Evolutionary conservation across 371 early-diverging fungal genomes (phyloP), one percentile per base, ranked within the genome.

Genomic region (Cokeromyces recurvatus): DNA sequence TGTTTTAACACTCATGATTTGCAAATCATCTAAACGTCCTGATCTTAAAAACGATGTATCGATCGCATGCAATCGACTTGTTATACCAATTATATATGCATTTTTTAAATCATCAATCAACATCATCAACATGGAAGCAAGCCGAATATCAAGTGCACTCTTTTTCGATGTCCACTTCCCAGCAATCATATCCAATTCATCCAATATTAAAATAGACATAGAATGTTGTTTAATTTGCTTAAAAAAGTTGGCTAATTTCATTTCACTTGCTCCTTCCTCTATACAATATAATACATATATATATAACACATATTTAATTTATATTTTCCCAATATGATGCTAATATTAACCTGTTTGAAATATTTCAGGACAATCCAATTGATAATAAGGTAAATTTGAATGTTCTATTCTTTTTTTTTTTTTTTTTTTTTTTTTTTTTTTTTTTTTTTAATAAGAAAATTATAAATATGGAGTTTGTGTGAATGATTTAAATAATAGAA

Each of bases 361-460:
- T 7, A 90, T 60, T 51, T 90, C 87, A 10, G 89, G 79, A 38
- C 85, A 79, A 49, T 82, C 84, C 29, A 89, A 47, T 19, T 79
- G 31, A 14, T 64, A 63, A 45, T 71, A 85, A 7, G 81, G 79
- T 16, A 85, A 43, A 11, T 68, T 71, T 4, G 84, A 78, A 42
- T 56, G 43, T 35, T 66, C 71, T 53, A 32, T 25, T 2, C 17
- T n/a, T n/a, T n/a, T n/a, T n/a, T n/a, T n/a, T n/a, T n/a, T n/a
- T n/a, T n/a, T n/a, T n/a, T n/a, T n/a, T n/a, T n/a, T n/a, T n/a
- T n/a, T n/a, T n/a, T n/a, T n/a, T n/a, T n/a, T n/a, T n/a, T n/a
- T n/a, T n/a, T n/a, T n/a, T n/a, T n/a, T n/a, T n/a, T n/a, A n/a
- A n/a, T 14, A n/a, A 22, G 22, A 20, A 38, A 21, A 23, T 14